Evolutionary conservation across 306 rosid genomes (phyloP).

Genomic region (Macrotyloma uniflorum): DNA sequence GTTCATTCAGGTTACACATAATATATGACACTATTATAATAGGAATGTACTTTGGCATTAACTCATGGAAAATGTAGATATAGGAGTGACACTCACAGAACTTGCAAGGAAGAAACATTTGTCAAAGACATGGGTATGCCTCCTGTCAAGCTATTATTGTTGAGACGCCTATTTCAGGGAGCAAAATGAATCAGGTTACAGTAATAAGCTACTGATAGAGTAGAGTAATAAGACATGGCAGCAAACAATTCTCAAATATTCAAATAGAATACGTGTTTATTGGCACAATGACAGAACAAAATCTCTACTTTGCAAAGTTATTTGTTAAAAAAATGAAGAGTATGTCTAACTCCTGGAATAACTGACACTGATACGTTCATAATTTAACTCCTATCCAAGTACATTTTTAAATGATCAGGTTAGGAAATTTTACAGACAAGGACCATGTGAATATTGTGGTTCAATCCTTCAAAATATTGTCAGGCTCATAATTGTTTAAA

Average conservation of each 20-base stretch:
- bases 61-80: constrained; percentile 21
- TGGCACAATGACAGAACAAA: neutral
- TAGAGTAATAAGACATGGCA: constrained; percentile 10
- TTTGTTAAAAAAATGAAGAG: constrained; percentile 10
- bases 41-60: neutral
- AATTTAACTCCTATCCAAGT: constrained; percentile 10
- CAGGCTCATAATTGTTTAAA: neutral
- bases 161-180: constrained; percentile 82
- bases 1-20: constrained; percentile 38
- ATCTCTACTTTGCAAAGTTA: neutral
- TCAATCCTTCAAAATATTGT: neutral
- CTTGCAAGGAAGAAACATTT: constrained; percentile 62
- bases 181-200: constrained; percentile 43
- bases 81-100: constrained; percentile 73
- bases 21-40: constrained; percentile 20
- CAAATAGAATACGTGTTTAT: neutral
- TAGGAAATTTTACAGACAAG: neutral
- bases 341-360: neutral
- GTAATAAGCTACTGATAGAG: constrained; percentile 29
- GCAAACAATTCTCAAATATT: constrained; percentile 29
- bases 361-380: neutral
- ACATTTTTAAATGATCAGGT: constrained; percentile 3
- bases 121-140: constrained; percentile 69
- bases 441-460: neutral
- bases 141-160: constrained; percentile 82